Evolutionary conservation across 2,329 filamentous ascomycete genomes (phyloP), one percentile per base, ranked within the genome.

Genomic region (Claviceps digitariae): DNA sequence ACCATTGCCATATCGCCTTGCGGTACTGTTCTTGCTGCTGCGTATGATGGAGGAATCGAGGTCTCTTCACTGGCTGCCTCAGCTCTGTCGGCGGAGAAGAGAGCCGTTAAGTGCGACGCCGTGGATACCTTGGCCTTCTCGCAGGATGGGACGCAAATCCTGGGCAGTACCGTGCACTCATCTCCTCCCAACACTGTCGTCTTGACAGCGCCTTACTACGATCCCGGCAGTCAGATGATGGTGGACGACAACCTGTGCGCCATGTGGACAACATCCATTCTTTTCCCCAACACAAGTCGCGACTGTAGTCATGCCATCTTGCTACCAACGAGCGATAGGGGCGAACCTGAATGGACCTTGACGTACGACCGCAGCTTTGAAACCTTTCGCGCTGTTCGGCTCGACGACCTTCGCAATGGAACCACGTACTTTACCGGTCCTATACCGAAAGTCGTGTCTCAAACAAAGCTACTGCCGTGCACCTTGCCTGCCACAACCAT

Each of bases 11-110:
- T 95, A 31, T 91, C 89, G 0, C 87, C 89, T 1, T 87, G 85
- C 57, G 88, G 87, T 25, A 82, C 84, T 45, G 86, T 95, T 15
- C 70, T 95, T 47, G 90, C 90, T 25, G 85, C 88, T 17, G 89
- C 89, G 8, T 94, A 90, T 66, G 83, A 89, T 62, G 86, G 87
- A 53, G 87, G 87, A n/a, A 90, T 95, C 57, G 90, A 95, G 66
- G 86, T 95, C 0, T 83, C 87, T 29, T 86, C 88, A 5, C 72
- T 95, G 41, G 80, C 79, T 48, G 74, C 83, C 2, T 78, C 75
- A 52, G 81, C 80, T 27, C 62, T 84, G 29, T 67, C 78, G 13
- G 86, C 80, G 0, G 84, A 90, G 59, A 77, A 84, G 61, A 77
- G 87, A 59, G 80, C 86, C 12, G 86, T 91, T 54, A 88, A 90